These are phyloP conservation scores for Gymnopilus junonius DNA, from an alignment of 768 basidiomycete species.

Conservation along the genomic window DNA sequence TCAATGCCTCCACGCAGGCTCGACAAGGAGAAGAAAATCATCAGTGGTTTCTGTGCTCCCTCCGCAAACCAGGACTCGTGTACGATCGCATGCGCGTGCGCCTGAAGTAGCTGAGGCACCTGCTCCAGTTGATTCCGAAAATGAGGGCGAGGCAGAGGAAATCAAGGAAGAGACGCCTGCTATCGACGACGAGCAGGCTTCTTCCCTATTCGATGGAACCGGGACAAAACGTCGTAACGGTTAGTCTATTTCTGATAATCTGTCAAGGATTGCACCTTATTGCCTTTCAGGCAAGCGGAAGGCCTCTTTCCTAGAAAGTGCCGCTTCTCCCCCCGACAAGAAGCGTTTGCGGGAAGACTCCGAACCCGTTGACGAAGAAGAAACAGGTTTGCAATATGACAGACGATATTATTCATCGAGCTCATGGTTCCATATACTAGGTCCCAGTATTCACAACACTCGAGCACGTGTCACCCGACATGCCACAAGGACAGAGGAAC, in stretches of 20 bases:
- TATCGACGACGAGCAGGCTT: slow-evolving; percentile 34
- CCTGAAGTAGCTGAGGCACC: slow-evolving; percentile 30
- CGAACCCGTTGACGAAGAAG: slow-evolving; percentile 69
- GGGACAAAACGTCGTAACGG: slow-evolving; percentile 34
- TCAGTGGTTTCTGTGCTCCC: slow-evolving; percentile 36
- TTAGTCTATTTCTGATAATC: slow-evolving; percentile 11
- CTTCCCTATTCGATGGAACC: slow-evolving; percentile 34
- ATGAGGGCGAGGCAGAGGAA: slow-evolving; percentile 29
- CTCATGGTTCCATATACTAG: slow-evolving; percentile 18
- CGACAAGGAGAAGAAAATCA: slow-evolving; percentile 44
- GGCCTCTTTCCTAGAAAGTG: slow-evolving; percentile 54
- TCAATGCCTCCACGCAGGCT: slow-evolving; percentile 30
- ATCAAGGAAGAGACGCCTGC: slow-evolving; percentile 30
- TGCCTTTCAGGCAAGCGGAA: slow-evolving; percentile 63
- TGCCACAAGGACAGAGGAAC: slow-evolving; percentile 47
- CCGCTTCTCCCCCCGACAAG: slow-evolving; percentile 51
- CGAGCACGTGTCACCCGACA: slow-evolving; percentile 38
- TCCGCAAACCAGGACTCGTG: slow-evolving; percentile 29
- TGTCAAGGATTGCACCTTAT: background rate
- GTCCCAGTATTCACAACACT: slow-evolving; percentile 34
- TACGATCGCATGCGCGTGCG: slow-evolving; percentile 33
- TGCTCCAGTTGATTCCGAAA: slow-evolving; percentile 25
- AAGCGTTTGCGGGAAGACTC: slow-evolving; percentile 72
- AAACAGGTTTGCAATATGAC: slow-evolving; percentile 42
- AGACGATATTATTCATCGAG: slow-evolving; percentile 7